These are phyloP conservation scores for Pseudopithomyces chartarum DNA, from an alignment of 2,329 filamentous ascomycete genomes.

Conservation along the genomic window DNA sequence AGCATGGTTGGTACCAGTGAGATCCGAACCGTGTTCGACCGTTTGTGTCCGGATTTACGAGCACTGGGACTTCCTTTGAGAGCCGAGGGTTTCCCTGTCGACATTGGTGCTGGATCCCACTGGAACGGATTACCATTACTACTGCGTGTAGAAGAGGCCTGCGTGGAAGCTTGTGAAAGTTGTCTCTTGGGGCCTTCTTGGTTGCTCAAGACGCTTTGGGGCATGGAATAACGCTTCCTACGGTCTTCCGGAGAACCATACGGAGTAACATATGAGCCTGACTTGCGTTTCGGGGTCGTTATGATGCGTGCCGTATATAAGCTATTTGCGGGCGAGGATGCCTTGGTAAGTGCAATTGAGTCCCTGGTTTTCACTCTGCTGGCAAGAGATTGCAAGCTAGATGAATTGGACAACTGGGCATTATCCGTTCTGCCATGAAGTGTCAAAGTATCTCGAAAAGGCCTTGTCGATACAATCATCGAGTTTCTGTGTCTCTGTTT, in stretches of 20 bases:
- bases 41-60: conserved; percentile 47
- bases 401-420: conserved; percentile 15
- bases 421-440: conserved; percentile 22
- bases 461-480: conserved; percentile 36
- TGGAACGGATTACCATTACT: conserved; percentile 54
- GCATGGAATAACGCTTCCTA: conserved; percentile 25
- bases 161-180: conserved; percentile 46
- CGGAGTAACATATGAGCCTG: conserved; percentile 41
- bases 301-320: conserved; percentile 31
- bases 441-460: conserved; percentile 28
- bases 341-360: conserved; percentile 39
- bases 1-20: conserved; percentile 50
- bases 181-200: conserved; percentile 42
- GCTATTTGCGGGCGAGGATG: conserved; percentile 36
- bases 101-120: conserved; percentile 47
- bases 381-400: conserved; percentile 21
- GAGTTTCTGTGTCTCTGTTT: conserved; percentile 44
- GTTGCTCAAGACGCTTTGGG: conserved; percentile 40
- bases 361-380: conserved; percentile 42
- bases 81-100: conserved; percentile 47
- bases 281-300: conserved; percentile 42
- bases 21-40: conserved; percentile 54
- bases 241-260: conserved; percentile 49
- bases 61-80: conserved; percentile 52
- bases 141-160: conserved; percentile 44